Conservation (phyloP, 192 early-diverging fungal species). For the Podochytrium sp. region DNA sequence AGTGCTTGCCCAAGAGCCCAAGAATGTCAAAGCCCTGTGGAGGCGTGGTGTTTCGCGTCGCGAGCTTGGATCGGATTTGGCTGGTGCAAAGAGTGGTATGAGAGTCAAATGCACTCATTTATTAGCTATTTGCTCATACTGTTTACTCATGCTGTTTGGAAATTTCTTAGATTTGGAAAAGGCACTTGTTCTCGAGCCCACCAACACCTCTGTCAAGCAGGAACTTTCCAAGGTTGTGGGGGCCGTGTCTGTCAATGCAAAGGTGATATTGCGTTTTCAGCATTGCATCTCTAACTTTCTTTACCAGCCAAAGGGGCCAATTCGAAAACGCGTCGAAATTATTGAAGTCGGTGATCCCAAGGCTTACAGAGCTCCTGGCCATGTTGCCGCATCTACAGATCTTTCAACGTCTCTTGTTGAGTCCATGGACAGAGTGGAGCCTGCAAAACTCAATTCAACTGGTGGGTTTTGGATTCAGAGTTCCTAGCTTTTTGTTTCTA, state of each 20-base stretch:
- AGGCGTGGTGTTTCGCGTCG: constrained; percentile 68
- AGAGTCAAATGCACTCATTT: neutral
- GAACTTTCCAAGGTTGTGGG: constrained; percentile 59
- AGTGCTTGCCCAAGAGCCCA: constrained; percentile 62
- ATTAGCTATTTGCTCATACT: neutral
- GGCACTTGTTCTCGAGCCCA: constrained; percentile 69
- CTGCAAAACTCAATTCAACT: no score
- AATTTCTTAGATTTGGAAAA: constrained; percentile 60
- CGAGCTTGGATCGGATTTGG: neutral
- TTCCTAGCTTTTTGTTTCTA: neutral
- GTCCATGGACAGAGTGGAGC: no score
- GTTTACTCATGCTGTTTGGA: neutral
- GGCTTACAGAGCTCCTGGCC: neutral
- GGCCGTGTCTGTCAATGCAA: neutral
- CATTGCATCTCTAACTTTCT: neutral
- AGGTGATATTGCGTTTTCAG: neutral
- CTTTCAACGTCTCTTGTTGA: neutral
- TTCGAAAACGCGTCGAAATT: constrained; percentile 57
- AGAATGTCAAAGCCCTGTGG: constrained; percentile 82
- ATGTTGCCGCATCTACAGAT: no score
- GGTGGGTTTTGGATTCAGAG: no score
- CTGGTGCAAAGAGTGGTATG: constrained; percentile 58
- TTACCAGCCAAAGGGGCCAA: constrained; percentile 20
- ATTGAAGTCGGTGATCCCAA: constrained; percentile 52
- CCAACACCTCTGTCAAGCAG: constrained; percentile 63